These are phyloP conservation scores for Phytopythium montanum DNA, from an alignment of 352 stramenopile genomes.

Conservation along the genomic window DNA sequence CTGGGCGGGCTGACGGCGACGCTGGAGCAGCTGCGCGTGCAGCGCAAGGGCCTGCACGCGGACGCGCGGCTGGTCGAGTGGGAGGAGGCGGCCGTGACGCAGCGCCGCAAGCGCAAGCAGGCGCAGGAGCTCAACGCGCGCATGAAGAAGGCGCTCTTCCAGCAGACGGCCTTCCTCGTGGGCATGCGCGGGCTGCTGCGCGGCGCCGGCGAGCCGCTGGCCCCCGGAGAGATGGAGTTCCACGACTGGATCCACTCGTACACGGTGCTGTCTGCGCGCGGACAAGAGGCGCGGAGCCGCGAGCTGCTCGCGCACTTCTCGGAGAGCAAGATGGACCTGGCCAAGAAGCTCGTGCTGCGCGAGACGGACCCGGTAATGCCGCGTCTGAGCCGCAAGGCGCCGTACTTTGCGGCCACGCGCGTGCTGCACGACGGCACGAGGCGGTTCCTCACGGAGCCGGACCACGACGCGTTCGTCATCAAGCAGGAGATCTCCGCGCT, in stretches of 20 bases:
- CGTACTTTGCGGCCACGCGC: constrained; percentile 36
- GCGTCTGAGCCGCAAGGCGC: constrained; percentile 14
- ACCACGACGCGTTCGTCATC: constrained; percentile 27
- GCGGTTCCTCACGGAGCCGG: constrained; percentile 20
- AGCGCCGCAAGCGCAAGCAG: constrained; percentile 59
- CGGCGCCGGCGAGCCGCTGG: constrained; percentile 18
- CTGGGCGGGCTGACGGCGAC: constrained; percentile 35
- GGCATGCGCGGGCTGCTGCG: constrained; percentile 45
- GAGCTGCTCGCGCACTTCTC: constrained; percentile 51
- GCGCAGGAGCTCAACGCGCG: constrained; percentile 43
- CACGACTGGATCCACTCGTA: constrained; percentile 79
- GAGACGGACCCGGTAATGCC: constrained; percentile 38
- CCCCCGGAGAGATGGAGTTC: constrained; percentile 51
- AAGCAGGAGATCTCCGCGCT: constrained; percentile 30
- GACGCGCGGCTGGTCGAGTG: constrained; percentile 47
- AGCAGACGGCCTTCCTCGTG: constrained; percentile 55
- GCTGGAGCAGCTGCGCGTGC: constrained; percentile 32
- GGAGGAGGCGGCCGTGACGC: constrained; percentile 55
- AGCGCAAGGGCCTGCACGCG: constrained; percentile 34
- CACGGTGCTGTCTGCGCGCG: constrained; percentile 34
- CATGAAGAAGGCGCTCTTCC: constrained; percentile 68
- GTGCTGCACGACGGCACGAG: constrained; percentile 54
- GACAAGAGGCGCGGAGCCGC: constrained; percentile 20
- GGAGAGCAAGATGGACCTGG: constrained; percentile 59
- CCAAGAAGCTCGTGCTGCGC: constrained; percentile 44